Base-by-base conservation (phyloP, 2,329 filamentous ascomycete species). In the Cytospora schulzeri region DNA sequence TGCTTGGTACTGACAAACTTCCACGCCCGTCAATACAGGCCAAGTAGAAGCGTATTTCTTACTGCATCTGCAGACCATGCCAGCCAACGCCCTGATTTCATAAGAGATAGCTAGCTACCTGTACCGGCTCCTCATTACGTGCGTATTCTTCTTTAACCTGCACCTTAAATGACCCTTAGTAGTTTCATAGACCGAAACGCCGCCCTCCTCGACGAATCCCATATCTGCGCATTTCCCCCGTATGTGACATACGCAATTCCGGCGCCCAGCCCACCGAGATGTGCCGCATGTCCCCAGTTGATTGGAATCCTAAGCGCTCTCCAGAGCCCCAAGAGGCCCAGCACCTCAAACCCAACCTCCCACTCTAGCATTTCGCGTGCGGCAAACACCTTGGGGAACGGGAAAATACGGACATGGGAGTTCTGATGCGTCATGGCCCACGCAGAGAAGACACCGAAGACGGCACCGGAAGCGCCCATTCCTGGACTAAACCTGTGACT, bases 391-490 rank as follows among this genome's bases (percentile, higher is more conserved):
- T 29, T 52, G 0, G 71, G 70, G 0, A 72, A 24, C 2, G 71
- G 57, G 1, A 71, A 54, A 6, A 72, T 58, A 26, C 69, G 67
- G 19, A 73, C 56, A 3, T 58, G 35, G 7, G 50, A 38, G 15
- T 70, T 56, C 1, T 71, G 69, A 33, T 66, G 67, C 5, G 68
- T 51, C 63, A 64, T 65, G 3, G 66, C 68, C 53, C 66, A 73
- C 1, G 68, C 70, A 45, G 69, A 68, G 2, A 73, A 66, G 6
- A 71, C 41, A 8, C 69, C 70, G 62, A 70, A 69, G 48, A 72
- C 63, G 22, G 70, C 71, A 2, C 71, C 71, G 26, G 69, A 71
- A 35, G 71, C 70, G n/a, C 71, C 71, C 5, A 71, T 65, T 11
- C 66, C 68, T 4, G 67, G 60, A 0, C 60, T 48, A 28, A 68